Evolutionary conservation across 225 moss, liverwort and hornwort genomes (phyloP), one percentile per base, ranked within the genome.

Genomic region (Bryoerythrophyllum caledonicum): DNA sequence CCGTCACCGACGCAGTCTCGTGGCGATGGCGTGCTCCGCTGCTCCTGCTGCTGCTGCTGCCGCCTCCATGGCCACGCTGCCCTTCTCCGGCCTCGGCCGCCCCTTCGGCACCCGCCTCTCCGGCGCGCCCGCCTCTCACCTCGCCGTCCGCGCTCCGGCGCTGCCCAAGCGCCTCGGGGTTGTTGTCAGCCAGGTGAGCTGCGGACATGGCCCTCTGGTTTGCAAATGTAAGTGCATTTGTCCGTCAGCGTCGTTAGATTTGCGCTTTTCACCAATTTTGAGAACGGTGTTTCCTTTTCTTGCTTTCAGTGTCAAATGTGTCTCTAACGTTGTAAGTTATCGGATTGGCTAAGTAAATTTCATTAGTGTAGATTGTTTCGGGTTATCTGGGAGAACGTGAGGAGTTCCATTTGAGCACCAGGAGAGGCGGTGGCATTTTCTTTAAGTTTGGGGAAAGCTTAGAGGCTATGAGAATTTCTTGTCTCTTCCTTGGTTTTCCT

Each of bases 11-110:
- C 1, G 16, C 23, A 2, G 21, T 55, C 54, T 55, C 54, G 54
- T n/a, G 54, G 54, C 54, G n/a, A 55, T 55, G 54, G 54, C 54
- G 54, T 55, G 54, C 54, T 55, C 54, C 23, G 54, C 54, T 55
- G 54, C 52, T 19, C 7, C 54, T 10, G 8, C 54, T 10, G 54
- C 52, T 19, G n/a, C 54, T 10, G 8, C 54, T 10, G 54, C 54
- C 1, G 54, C 23, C 23, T 55, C 54, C 54, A 55, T 55, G 54
- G 23, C 54, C 10, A 55, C 23, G 10, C 54, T 55, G 23, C 23
- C 54, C 54, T n/a, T 55, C 21, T 55, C 21, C 10, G 54, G 54
- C 54, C 54, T 55, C 10, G 54, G 23, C 54, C 21, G 54, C 21
- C 2, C 21, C 54, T 55, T 55, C 23, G 23, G 23, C 54, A 10